These are phyloP conservation scores for Penstemon davidsonii DNA, from an alignment of 257 asterid genomes.

Conservation along the genomic window DNA sequence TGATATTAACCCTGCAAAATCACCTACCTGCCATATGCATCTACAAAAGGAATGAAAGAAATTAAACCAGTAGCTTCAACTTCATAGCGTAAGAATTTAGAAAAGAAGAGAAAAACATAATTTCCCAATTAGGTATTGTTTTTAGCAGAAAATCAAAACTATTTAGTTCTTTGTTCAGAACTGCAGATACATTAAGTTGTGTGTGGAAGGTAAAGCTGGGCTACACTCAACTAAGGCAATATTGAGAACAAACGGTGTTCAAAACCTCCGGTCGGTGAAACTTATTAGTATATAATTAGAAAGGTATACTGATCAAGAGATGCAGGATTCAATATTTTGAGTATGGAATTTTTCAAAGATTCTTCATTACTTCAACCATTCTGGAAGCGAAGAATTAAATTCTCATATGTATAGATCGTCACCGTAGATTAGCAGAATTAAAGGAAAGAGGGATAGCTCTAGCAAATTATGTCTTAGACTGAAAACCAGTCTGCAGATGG, in stretches of 20 bases:
- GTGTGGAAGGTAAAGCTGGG: conserved; percentile 10
- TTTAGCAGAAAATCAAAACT: conserved; percentile 5
- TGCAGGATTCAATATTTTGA: conserved; percentile 6
- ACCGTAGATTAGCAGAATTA: conserved; percentile 9
- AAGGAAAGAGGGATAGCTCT: background rate
- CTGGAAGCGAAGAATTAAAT: background rate
- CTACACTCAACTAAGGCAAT: conserved; percentile 12
- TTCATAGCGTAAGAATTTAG: background rate
- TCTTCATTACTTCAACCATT: conserved; percentile 10
- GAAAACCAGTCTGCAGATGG: background rate
- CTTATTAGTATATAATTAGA: background rate
- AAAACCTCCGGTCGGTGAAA: conserved; percentile 17
- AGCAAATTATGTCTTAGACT: conserved; percentile 12
- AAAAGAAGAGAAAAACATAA: background rate
- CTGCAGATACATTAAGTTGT: conserved; percentile 6
- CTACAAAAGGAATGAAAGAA: background rate
- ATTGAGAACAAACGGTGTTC: conserved; percentile 20
- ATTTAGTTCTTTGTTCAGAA: background rate
- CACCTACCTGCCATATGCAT: background rate
- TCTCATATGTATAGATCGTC: conserved; percentile 5
- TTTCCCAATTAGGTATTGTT: background rate
- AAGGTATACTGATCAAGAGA: conserved; percentile 9
- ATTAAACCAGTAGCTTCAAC: conserved; percentile 8
- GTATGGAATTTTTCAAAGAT: conserved; percentile 18
- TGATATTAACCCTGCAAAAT: background rate